Evolutionary conservation across 208 protist genomes (phyloP), one percentile per base, ranked within the genome.

Genomic region (Leishmania gerbilli): DNA sequence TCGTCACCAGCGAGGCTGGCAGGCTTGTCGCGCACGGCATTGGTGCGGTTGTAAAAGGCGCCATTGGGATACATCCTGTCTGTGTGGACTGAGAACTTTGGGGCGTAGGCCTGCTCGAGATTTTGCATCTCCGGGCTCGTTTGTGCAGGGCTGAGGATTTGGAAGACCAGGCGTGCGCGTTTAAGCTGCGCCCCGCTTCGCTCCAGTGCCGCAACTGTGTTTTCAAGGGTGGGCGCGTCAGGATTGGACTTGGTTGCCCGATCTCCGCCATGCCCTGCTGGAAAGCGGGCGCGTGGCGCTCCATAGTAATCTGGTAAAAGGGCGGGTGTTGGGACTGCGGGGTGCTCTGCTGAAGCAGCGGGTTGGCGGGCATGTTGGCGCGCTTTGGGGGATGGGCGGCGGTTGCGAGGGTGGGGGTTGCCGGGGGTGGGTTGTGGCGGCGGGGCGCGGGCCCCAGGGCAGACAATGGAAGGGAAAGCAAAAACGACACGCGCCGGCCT

Each of bases 271-370:
- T 86, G 74, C 87, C 90, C n/a, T 76, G 69, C 19, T 87, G 82
- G 74, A 94, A 90, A 40, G 90, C 90, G 24, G 88, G 87, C 0
- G 87, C 84, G 62, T 83, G 90, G 83, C 91, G 90, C 60, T 89
- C 87, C 15, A 80, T 42, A 37, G 83, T 83, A 55, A 94, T 88
- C 49, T 76, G 45, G 58, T 85, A 84, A 71, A 94, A 94, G 34
- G 37, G 65, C 0, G 90, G 90, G 9, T 81, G 83, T 42, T 88
- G 79, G 83, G 79, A 92, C 5, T 56, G 86, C 71, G 89, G 87
- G 31, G 81, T 76, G 84, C 88, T 90, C 34, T 60, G 80, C 80
- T 81, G 40, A 49, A 92, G 72, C 21, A 91, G 79, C 0, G 88
- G 89, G 78, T 91, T 92, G 8, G 79, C 58, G 37, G 79, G 21